Conservation (phyloP, 345 rosid species). For the Hevea brasiliensis region DNA sequence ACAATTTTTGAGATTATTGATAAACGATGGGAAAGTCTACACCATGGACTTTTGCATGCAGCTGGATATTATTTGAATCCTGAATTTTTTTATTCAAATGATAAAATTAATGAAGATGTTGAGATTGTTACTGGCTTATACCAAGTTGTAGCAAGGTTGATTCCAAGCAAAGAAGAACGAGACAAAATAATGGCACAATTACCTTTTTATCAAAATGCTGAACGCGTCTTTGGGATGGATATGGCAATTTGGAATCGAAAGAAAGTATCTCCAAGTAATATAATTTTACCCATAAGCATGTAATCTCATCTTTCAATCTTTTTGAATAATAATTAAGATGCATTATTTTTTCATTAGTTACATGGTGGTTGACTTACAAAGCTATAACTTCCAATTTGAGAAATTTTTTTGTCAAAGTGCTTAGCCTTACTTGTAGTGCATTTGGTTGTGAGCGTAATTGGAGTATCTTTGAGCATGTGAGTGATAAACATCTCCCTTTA, state of each 20-base stretch:
- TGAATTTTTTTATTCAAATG: too few relatives aligned
- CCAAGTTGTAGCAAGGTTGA: too few relatives aligned
- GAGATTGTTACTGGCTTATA: too few relatives aligned
- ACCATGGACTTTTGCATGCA: conserved; percentile 16
- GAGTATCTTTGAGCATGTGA: conserved; percentile 2
- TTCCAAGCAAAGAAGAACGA: too few relatives aligned
- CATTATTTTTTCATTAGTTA: neutral
- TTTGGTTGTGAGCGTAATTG: neutral
- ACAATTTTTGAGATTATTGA: too few relatives aligned
- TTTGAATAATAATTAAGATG: too few relatives aligned
- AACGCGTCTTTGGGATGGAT: neutral
- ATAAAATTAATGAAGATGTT: too few relatives aligned
- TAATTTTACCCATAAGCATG: too few relatives aligned
- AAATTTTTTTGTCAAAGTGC: neutral
- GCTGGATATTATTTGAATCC: too few relatives aligned
- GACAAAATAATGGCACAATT: neutral
- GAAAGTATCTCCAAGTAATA: neutral
- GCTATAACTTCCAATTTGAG: neutral
- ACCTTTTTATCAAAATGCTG: neutral
- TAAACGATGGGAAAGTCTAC: conserved; percentile 7
- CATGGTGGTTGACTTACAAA: neutral
- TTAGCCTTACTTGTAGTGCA: too few relatives aligned
- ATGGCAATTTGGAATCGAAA: neutral
- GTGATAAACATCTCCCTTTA: neutral
- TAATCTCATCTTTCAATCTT: too few relatives aligned